Conservation (phyloP, 208 protist genomes). For the Leptomonas seymouri region DNA sequence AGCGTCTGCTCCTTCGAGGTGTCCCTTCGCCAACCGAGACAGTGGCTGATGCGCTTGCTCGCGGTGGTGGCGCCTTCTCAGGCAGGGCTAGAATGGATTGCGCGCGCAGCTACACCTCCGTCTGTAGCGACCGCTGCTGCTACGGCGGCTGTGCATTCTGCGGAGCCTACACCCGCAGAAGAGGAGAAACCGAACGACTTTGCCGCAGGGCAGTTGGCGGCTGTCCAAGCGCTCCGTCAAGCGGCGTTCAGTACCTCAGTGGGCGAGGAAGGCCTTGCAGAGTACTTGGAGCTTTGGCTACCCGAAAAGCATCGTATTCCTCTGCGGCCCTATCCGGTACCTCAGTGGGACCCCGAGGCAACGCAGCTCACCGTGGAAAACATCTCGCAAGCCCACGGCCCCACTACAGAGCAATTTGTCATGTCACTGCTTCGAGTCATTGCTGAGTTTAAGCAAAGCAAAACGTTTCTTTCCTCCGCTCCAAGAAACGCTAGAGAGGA, state of each 20-base stretch:
- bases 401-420: constrained; percentile 10
- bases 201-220: neutral
- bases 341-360: constrained; percentile 15
- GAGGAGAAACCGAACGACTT: constrained; percentile 1
- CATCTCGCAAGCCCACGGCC: neutral
- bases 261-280: constrained; percentile 9
- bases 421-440: constrained; percentile 16
- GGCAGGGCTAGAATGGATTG: constrained; percentile 29
- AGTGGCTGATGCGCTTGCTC: constrained; percentile 24
- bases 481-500: neutral
- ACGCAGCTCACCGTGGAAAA: constrained; percentile 9
- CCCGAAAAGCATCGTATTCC: constrained; percentile 72
- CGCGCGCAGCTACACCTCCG: neutral
- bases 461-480: neutral
- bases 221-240: neutral
- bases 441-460: constrained; percentile 6
- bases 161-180: neutral
- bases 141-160: neutral
- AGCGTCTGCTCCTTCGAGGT: constrained; percentile 58
- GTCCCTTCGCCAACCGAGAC: constrained; percentile 7
- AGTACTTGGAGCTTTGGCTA: constrained; percentile 74
- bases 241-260: constrained; percentile 11
- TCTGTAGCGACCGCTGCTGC: neutral
- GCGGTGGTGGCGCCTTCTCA: constrained; percentile 20
- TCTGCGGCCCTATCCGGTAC: constrained; percentile 54